Evolutionary conservation across 2,329 filamentous ascomycete species (phyloP).

Genomic region (Rhinocladiella mackenziei): DNA sequence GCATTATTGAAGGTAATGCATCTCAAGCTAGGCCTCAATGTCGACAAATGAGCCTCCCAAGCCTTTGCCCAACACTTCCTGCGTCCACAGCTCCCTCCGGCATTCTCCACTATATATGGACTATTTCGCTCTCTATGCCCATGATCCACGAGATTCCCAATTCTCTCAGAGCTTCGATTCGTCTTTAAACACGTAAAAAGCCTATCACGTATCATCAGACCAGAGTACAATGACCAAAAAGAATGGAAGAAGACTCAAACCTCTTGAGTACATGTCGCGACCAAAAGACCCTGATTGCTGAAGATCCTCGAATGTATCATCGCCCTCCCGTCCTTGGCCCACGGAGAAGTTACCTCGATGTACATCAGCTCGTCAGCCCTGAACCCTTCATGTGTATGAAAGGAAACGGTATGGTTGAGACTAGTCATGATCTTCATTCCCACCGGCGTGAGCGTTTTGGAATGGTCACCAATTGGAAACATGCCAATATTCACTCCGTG

Average conservation of each 20-base stretch:
- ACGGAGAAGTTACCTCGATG: constrained; percentile 24
- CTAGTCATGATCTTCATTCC: constrained; percentile 27
- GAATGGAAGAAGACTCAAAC: constrained; percentile 6
- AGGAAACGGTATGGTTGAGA: constrained; percentile 29
- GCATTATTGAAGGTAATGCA: too few species aligned
- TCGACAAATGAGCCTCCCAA: too few species aligned
- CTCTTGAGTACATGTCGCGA: constrained; percentile 28
- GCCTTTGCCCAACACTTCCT: too few species aligned
- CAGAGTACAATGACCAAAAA: neutral
- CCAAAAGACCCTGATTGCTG: constrained; percentile 20
- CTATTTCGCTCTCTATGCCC: neutral
- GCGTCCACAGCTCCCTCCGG: too few species aligned
- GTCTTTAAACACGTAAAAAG: constrained; percentile 29
- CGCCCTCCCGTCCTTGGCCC: constrained; percentile 27
- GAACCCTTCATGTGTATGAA: constrained; percentile 26
- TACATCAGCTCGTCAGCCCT: constrained; percentile 28
- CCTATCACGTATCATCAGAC: constrained; percentile 7
- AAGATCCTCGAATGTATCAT: constrained; percentile 27
- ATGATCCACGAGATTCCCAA: neutral
- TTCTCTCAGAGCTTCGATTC: neutral
- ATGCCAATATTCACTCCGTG: constrained; percentile 18
- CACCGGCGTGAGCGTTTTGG: constrained; percentile 7
- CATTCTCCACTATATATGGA: too few species aligned
- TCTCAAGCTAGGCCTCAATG: too few species aligned
- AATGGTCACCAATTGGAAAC: constrained; percentile 19